These are phyloP conservation scores for Kitagawia praeruptora DNA, from an alignment of 129 eudicot genomes.

Conservation along the genomic window DNA sequence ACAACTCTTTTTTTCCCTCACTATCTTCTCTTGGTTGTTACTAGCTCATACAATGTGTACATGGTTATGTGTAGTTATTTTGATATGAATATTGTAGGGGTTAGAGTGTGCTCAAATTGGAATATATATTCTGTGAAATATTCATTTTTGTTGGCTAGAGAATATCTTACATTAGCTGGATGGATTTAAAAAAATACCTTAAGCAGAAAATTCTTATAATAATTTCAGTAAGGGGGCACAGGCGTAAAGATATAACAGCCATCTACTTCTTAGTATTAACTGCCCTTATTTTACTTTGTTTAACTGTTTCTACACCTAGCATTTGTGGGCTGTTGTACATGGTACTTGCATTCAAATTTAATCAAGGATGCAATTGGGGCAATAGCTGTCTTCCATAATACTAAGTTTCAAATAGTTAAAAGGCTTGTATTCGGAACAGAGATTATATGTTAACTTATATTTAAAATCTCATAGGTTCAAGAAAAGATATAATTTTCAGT, in stretches of 20 bases:
- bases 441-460: neutral
- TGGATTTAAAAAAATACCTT: neutral
- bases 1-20: neutral
- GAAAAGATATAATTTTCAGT: conserved; percentile 75
- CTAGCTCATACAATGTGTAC: neutral
- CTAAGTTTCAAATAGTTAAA: neutral
- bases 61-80: neutral
- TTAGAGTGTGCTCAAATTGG: neutral
- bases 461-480: conserved; percentile 51
- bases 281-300: neutral
- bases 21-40: neutral
- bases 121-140: neutral
- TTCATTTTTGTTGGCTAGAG: neutral
- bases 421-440: neutral
- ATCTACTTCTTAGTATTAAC: neutral
- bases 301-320: neutral
- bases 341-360: too few relatives aligned
- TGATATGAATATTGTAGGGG: neutral
- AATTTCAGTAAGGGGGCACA: neutral
- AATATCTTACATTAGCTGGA: neutral
- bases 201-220: neutral
- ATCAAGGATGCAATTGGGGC: neutral
- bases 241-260: neutral
- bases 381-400: neutral
- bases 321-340: neutral